These are phyloP conservation scores for Paramecium sonneborni DNA, from an alignment of 73 alveolate genomes.

Conservation along the genomic window DNA sequence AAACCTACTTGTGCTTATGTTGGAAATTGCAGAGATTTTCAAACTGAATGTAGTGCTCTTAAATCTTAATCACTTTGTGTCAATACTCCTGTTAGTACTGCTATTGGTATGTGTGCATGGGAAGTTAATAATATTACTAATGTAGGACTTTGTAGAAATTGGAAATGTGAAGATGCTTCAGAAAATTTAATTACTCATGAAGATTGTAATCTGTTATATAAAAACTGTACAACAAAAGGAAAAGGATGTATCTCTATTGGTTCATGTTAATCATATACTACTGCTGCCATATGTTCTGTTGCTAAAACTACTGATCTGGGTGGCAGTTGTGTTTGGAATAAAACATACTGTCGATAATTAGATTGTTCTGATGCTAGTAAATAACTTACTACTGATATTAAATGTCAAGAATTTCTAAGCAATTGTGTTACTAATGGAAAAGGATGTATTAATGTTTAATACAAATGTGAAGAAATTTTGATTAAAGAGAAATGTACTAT, in stretches of 20 bases:
- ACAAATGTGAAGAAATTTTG: not conserved
- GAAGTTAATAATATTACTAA: not conserved
- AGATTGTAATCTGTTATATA: not conserved
- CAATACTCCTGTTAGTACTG: constrained; percentile 40
- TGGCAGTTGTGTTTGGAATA: not conserved
- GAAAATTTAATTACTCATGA: not conserved
- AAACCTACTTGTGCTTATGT: not conserved
- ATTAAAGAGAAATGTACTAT: not conserved
- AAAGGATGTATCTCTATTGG: not conserved
- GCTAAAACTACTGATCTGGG: constrained; percentile 19
- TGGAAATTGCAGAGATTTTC: constrained; percentile 1
- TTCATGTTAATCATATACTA: constrained; percentile 8
- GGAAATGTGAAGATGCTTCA: constrained; percentile 46
- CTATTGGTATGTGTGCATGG: constrained; percentile 38
- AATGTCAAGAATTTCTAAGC: not conserved
- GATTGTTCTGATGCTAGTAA: constrained; percentile 15
- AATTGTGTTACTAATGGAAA: not conserved
- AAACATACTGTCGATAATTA: not conserved
- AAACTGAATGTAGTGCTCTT: constrained; percentile 2
- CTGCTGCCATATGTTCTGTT: not conserved
- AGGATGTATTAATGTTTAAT: not conserved
- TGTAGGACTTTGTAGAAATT: not conserved
- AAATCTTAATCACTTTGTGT: not conserved
- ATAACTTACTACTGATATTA: not conserved
- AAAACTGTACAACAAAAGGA: not conserved